Base-by-base conservation (phyloP, 2,329 filamentous ascomycete genomes). In the Alternaria brassicae region DNA sequence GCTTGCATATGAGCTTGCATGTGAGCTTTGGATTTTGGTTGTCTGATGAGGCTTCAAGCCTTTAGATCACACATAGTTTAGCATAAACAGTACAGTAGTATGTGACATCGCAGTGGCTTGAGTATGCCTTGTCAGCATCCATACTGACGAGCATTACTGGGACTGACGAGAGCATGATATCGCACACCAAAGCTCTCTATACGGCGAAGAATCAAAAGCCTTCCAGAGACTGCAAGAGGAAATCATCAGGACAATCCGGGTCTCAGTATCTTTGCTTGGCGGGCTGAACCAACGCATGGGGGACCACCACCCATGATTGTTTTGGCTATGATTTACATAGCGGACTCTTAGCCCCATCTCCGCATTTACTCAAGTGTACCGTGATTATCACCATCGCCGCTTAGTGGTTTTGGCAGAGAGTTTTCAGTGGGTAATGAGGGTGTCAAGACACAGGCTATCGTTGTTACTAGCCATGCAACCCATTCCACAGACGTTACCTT, bases 141-240 rank as follows among this genome's bases (percentile, higher is more conserved):
- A n/a, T n/a, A n/a, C n/a, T n/a, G 45, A 25, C 52, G 10, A 39
- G 50, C 21, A 52, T 47, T 2, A 45, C 54, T 42, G 60, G 63
- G 36, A 64, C 58, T n/a, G 53, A 65, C 49, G 61, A 65, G n/a
- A 27, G 40, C 12, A 56, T n/a, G n/a, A n/a, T n/a, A n/a, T n/a
- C n/a, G n/a, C n/a, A n/a, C n/a, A n/a, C n/a, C n/a, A n/a, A n/a
- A n/a, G n/a, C n/a, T n/a, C n/a, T n/a, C 5, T 34, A 3, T 34
- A 34, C 6, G 32, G 32, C 3, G 32, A n/a, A n/a, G 32, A n/a
- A 34, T 34, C 32, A 0, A 34, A 8, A 34, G 32, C 32, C 15
- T 34, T 34, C 13, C 32, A 15, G 2, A 34, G 32, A n/a, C 32
- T 34, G 32, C 32, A 34, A 34, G 32, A 34, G n/a, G 32, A 34